Base-by-base conservation (phyloP, 495 filamentous ascomycete genomes). In the Glutinoglossum americanum region DNA sequence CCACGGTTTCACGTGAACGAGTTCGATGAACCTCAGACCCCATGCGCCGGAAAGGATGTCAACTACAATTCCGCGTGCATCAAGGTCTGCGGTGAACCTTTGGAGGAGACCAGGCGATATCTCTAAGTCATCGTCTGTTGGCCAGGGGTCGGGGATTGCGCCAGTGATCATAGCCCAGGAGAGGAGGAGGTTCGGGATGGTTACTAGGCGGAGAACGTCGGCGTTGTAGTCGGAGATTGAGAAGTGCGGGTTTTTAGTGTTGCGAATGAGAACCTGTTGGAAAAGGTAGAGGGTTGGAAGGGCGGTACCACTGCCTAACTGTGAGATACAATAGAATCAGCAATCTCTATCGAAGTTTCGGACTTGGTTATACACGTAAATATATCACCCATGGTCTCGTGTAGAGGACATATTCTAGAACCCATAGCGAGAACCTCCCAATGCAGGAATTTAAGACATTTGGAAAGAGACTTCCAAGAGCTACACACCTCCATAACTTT, bases 231-330 rank as follows among this genome's bases (percentile, higher is more conserved):
- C 92, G 19, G 87, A 81, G 33, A 97, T 73, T 4, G 80, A 80
- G 59, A 95, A 78, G 59, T 78, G 75, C 0, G 37, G 19, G 19
- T 21, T 15, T 8, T 53, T 7, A 25, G 26, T n/a, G 28, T 27
- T 1, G 23, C 23, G 8, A 13, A 63, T 63, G 54, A 95, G 70
- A 23, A 81, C 72, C 66, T 80, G 77, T 45, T 85, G 79, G 62
- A 95, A 86, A 7, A 96, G 69, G 4, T 83, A 77, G 27, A 93
- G 72, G 7, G 78, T 84, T 28, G 92, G 92, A 26, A 97, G 70
- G 4, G 87, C 89, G 47, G 90, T 94, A 57, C 92, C 92, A 63
- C 87, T 88, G 19, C 92, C 92, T 33, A 95, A 79, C 86, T 94
- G 49, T 30, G 19, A n/a, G 25, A 9, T 2, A 1, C 5, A n/a